Evolutionary conservation across 164 flowering plant genomes (phyloP).

Genomic region (Sextonia rubra): DNA sequence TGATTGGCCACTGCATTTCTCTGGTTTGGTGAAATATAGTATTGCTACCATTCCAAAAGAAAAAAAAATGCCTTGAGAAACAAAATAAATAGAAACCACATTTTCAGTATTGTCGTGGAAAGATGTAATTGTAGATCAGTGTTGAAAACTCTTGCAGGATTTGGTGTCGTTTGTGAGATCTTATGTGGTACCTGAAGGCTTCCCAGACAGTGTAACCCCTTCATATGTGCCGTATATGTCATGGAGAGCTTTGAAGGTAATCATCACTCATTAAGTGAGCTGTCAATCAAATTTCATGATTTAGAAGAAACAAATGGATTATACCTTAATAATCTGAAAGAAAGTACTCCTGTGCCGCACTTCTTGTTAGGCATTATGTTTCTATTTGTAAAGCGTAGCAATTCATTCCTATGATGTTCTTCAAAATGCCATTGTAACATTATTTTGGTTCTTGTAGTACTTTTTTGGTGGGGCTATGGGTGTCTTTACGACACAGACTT

Average conservation of each 20-base stretch:
- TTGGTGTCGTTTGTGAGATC: constrained; percentile 79
- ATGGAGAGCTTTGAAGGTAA: constrained; percentile 97
- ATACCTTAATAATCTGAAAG: not conserved
- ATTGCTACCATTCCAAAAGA: too few species aligned
- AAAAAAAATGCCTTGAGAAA: too few species aligned
- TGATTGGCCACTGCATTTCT: too few species aligned
- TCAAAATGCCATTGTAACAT: too few species aligned
- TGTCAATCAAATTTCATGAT: not conserved
- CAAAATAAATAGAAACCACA: not conserved
- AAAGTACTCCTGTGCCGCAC: too few species aligned
- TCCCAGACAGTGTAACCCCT: constrained; percentile 84
- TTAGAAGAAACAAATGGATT: not conserved
- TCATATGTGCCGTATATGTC: constrained; percentile 97
- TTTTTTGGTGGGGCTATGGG: constrained; percentile 99
- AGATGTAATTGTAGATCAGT: not conserved
- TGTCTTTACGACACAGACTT: constrained; percentile 90
- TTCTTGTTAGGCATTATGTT: constrained; percentile 1
- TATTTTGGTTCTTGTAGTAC: constrained; percentile 37
- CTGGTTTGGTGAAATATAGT: too few species aligned
- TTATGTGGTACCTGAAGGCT: constrained; percentile 97
- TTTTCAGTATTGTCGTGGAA: not conserved
- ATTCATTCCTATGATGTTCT: constrained; percentile 2
- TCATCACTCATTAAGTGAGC: not conserved
- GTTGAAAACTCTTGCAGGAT: constrained; percentile 46
- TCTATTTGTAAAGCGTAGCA: not conserved